Evolutionary conservation across 2,329 filamentous ascomycete genomes (phyloP), one percentile per base, ranked within the genome.

Genomic region (Neonectria sp.): DNA sequence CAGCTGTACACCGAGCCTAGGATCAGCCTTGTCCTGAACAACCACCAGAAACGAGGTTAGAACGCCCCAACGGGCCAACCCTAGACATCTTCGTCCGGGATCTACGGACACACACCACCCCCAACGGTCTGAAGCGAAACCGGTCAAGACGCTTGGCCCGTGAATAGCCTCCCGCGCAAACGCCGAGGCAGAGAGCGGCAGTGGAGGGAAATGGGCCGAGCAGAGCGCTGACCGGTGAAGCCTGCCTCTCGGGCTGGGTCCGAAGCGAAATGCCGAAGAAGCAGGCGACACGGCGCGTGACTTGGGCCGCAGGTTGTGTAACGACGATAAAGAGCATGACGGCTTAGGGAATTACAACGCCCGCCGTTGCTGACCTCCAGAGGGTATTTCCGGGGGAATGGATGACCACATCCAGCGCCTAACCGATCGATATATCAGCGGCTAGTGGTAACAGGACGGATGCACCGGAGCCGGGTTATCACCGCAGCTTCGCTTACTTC

Each of bases 351-450:
- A 61, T 35, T 40, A 52, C 58, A 49, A 51, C 27, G 57, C 55
- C 59, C 48, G 49, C 27, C 31, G 21, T 43, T 45, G 35, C 33
- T 61, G 40, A 45, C 40, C 40, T 45, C 40, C n/a, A 53, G 48
- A 43, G 58, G 58, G 13, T 37, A 37, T 12, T 24, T 53, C 6
- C 35, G 58, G 51, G 48, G 58, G 58, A 52, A 33, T 52, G 53
- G 40, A 35, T 53, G 58, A 45, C 58, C 24, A 53, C 27, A 33
- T n/a, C n/a, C 33, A 24, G 45, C 37, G 33, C 60, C 74, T 74
- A 70, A 73, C 70, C 70, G 72, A 70, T 73, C 63, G 59, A 45
- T 49, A 59, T 68, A 45, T 60, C 27, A 31, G 43, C 17, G 31
- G 66, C 67, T 55, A 63, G 68, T 40, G 70, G 24, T 52, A 13